Evolutionary conservation across 768 basidiomycete genomes (phyloP).

Genomic region (Porpolomopsis calyptriformis): DNA sequence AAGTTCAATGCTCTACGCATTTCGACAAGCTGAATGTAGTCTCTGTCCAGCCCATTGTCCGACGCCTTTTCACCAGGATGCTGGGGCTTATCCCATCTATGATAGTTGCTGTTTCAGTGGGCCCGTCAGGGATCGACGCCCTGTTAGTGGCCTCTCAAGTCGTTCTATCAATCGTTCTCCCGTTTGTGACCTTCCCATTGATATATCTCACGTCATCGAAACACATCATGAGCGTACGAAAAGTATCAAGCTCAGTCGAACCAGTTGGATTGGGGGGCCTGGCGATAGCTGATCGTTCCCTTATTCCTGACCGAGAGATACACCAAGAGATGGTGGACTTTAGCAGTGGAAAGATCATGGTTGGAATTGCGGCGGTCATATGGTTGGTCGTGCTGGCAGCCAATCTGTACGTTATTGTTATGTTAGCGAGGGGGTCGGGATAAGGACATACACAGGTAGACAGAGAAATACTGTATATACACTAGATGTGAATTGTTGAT

Average conservation of each 20-base stretch:
- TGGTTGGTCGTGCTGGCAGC: slow-evolving; percentile 61
- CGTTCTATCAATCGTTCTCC: slow-evolving; percentile 69
- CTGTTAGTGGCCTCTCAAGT: slow-evolving; percentile 86
- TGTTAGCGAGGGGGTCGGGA: slow-evolving; percentile 33
- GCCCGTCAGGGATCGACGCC: slow-evolving; percentile 56
- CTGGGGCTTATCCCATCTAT: slow-evolving; percentile 78
- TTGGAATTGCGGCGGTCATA: slow-evolving; percentile 41
- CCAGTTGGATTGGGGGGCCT: not conserved
- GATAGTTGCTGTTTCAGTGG: slow-evolving; percentile 63
- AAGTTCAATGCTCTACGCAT: not conserved
- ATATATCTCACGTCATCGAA: slow-evolving; percentile 66
- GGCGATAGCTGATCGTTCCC: not conserved
- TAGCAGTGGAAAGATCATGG: slow-evolving; percentile 47
- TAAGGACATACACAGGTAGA: not conserved
- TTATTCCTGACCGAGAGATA: slow-evolving; percentile 3
- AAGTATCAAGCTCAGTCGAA: slow-evolving; percentile 11
- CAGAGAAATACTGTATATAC: not conserved
- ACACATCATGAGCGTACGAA: slow-evolving; percentile 61
- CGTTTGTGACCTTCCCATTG: slow-evolving; percentile 77
- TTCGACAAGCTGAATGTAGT: slow-evolving; percentile 20
- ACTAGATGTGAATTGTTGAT: not conserved
- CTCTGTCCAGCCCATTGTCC: slow-evolving; percentile 56
- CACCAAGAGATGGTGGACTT: slow-evolving; percentile 44
- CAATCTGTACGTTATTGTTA: slow-evolving; percentile 67
- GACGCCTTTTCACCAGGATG: slow-evolving; percentile 74